These are phyloP conservation scores for Candida freyschussii DNA, from an alignment of 1,139 yeast genomes.

Conservation along the genomic window DNA sequence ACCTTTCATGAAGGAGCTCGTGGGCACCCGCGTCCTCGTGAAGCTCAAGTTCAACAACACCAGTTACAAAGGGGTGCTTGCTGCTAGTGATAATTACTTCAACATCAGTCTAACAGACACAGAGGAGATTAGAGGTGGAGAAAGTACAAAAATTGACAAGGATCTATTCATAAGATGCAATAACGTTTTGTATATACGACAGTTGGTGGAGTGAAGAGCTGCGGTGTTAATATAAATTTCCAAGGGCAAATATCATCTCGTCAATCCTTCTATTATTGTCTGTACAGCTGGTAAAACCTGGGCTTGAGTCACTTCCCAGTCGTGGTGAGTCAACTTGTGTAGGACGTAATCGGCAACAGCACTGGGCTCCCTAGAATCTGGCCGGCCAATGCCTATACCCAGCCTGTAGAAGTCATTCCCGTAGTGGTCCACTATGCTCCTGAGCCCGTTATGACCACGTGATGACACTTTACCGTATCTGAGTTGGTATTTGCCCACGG, in stretches of 20 bases:
- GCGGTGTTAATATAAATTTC: conserved; percentile 2
- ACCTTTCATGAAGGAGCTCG: conserved; percentile 76
- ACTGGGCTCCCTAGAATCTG: conserved; percentile 37
- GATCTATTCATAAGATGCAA: conserved; percentile 86
- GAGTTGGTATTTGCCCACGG: conserved; percentile 48
- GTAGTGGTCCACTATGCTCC: conserved; percentile 39
- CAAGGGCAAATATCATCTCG: conserved; percentile 8
- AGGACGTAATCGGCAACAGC: conserved; percentile 62
- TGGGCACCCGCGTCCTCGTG: conserved; percentile 71
- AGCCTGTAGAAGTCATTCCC: conserved; percentile 42
- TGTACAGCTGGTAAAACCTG: conserved; percentile 38
- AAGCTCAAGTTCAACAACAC: conserved; percentile 88
- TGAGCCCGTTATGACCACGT: conserved; percentile 82
- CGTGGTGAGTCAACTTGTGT: conserved; percentile 38
- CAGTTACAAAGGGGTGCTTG: conserved; percentile 79
- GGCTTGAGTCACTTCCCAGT: conserved; percentile 32
- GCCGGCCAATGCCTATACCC: conserved; percentile 76
- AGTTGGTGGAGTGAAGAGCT: conserved; percentile 19
- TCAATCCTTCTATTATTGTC: conserved; percentile 32
- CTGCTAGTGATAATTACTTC: conserved; percentile 90
- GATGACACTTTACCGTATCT: conserved; percentile 55
- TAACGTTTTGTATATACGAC: conserved; percentile 58
- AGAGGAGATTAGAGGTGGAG: conserved; percentile 52
- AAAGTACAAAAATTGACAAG: conserved; percentile 58
- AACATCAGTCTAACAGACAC: conserved; percentile 75